A percentile compares a stretch with the other conserved stretches of the same genome.
Conservation (phyloP, 306 rosid genomes). For the Comarum palustre region DNA sequence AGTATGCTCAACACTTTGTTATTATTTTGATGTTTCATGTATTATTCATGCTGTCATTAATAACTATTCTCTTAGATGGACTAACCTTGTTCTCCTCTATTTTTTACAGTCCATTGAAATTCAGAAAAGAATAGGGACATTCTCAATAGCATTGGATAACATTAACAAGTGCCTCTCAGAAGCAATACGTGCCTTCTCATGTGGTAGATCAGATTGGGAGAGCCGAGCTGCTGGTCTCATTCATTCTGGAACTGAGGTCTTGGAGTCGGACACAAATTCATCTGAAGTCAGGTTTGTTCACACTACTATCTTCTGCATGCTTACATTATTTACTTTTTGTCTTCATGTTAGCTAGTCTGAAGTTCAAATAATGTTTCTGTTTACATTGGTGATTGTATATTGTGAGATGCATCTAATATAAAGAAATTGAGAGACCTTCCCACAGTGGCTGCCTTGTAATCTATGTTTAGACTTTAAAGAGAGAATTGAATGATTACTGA, state of each 20-base stretch:
- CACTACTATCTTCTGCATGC: neutral
- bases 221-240: constrained; percentile 79
- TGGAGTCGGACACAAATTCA: constrained; percentile 66
- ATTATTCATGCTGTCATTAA: neutral
- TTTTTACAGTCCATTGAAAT: constrained; percentile 77
- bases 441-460: neutral
- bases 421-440: neutral
- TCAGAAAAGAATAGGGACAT: constrained; percentile 88
- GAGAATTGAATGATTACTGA: neutral
- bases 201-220: constrained; percentile 92
- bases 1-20: no score
- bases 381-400: neutral
- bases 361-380: neutral
- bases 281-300: constrained; percentile 67
- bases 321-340: neutral
- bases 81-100: neutral
- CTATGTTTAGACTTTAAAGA: neutral
- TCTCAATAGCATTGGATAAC: constrained; percentile 88
- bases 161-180: constrained; percentile 93
- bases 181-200: constrained; percentile 82
- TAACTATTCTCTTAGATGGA: neutral
- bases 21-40: no score
- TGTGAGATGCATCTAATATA: neutral
- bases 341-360: neutral
- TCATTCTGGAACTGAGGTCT: constrained; percentile 90